Evolutionary conservation across 495 filamentous ascomycete genomes (phyloP).

Genomic region (Cercophora newfieldiana): DNA sequence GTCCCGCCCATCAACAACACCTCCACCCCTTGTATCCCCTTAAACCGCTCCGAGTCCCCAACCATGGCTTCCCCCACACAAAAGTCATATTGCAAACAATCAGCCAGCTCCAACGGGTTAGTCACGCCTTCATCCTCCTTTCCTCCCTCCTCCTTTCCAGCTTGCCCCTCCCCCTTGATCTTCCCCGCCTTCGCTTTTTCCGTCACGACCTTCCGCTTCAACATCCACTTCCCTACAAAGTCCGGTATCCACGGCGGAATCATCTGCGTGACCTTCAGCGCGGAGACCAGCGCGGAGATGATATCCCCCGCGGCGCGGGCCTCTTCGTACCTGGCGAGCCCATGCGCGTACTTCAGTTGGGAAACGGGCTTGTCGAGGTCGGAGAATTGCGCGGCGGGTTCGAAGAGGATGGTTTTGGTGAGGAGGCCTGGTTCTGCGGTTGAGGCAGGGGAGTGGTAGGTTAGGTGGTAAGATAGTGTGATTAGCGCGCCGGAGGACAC

Average conservation of each 20-base stretch:
- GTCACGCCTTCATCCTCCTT: not conserved
- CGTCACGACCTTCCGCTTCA: not conserved
- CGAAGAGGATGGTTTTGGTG: constrained; percentile 5
- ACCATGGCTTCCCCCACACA: constrained; percentile 5
- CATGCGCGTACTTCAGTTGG: not conserved
- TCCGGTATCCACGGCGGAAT: not conserved
- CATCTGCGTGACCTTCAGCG: not conserved
- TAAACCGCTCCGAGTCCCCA: not conserved
- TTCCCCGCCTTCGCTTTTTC: not conserved
- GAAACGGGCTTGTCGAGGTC: not conserved
- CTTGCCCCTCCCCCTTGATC: not conserved
- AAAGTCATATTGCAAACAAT: constrained; percentile 5
- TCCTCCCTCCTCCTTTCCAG: not conserved
- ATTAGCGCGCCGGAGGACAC: constrained; percentile 16
- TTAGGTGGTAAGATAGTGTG: constrained; percentile 7
- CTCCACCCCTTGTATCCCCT: not conserved
- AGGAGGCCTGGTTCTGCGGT: not conserved
- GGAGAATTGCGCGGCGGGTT: constrained; percentile 1
- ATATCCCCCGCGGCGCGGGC: not conserved
- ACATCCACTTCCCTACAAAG: not conserved
- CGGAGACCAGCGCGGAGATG: not conserved
- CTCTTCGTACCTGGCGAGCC: not conserved
- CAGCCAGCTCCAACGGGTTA: not conserved
- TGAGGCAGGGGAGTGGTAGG: not conserved
- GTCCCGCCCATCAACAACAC: constrained; percentile 5